Evolutionary conservation across 2,329 filamentous ascomycete species (phyloP), one percentile per base, ranked within the genome.

Genomic region (Aspergillus piperis): DNA sequence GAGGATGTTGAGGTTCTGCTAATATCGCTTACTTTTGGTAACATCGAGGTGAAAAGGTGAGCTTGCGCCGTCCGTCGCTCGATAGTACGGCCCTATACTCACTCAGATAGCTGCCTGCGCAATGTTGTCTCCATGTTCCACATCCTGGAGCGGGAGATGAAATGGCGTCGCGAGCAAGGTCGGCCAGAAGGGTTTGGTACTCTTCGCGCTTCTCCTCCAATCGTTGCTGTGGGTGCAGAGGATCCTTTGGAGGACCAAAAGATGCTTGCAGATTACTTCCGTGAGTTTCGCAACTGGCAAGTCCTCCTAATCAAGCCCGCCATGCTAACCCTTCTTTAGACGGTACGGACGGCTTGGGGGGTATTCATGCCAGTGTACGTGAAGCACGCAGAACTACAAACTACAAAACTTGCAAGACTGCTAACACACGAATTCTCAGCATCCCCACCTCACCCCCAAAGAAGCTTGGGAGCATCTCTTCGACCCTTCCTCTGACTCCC

Each of bases 51-150:
- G 15, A 84, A 92, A 64, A 93, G 87, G 90, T 92, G 75, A 62
- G 59, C 3, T 27, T 13, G 17, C 39, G 17, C 17, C 10, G 13
- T 30, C 17, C 32, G 17, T 50, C 21, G 7, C 8, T 36, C 23
- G 13, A 23, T 17, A n/a, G 15, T 21, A 55, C 17, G 6, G 42
- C 27, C 27, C 10, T 3, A 27, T 41, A n/a, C 25, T 49, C 41
- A 52, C 36, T 10, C 3, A 11, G 49, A 30, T 62, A 93, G 90
- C 75, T 97, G 92, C 70, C 83, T 97, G 54, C 88, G 90, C 54
- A 99, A 99, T 77, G 88, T 90, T 15, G 88, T 98, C 41, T 90
- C 92, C 23, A 82, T 98, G 62, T 98, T 99, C 80, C 89, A 97
- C 70, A 89, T 96, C 60, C 84, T 99, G 56, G 92, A 96, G 66